These are phyloP conservation scores for Metschnikowia baotianmanensis DNA, from an alignment of 805 yeast genomes.

Conservation along the genomic window DNA sequence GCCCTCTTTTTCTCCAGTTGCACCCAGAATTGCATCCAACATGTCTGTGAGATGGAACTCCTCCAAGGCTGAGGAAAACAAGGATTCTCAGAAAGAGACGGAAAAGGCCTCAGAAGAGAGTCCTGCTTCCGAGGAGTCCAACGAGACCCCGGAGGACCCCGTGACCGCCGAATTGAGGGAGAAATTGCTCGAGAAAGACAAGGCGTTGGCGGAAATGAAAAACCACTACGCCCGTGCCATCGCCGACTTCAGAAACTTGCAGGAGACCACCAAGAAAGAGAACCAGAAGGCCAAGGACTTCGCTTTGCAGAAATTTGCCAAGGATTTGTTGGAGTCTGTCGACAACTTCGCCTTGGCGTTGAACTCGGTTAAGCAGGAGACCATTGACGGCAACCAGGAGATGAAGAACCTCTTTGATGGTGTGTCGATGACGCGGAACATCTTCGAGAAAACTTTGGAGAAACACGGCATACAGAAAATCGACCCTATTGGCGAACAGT, in stretches of 20 bases:
- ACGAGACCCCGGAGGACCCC: constrained; percentile 19
- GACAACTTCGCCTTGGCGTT: constrained; percentile 90
- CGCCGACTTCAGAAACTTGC: constrained; percentile 91
- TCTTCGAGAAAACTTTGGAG: constrained; percentile 78
- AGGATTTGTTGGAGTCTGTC: constrained; percentile 82
- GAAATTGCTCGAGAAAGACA: constrained; percentile 59
- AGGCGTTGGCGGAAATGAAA: constrained; percentile 77
- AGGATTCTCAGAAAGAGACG: constrained; percentile 1
- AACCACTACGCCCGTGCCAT: constrained; percentile 79
- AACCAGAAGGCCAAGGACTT: constrained; percentile 83
- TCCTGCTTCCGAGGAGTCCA: constrained; percentile 4
- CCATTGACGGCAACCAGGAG: constrained; percentile 40
- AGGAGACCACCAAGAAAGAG: constrained; percentile 85
- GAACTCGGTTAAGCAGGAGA: constrained; percentile 63
- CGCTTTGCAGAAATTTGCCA: constrained; percentile 89
- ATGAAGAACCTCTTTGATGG: constrained; percentile 80
- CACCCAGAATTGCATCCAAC: constrained; percentile 6
- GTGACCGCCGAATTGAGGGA: constrained; percentile 42
- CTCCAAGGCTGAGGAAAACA: constrained; percentile 9
- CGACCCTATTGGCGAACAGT: constrained; percentile 79
- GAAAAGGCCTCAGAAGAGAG: constrained; percentile 1
- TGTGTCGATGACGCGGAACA: constrained; percentile 82
- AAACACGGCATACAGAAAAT: constrained; percentile 79
- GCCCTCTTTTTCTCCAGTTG: constrained; percentile 4
- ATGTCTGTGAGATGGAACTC: constrained; percentile 13